Conservation (phyloP, 371 early-diverging fungal genomes). For the Lichtheimia hyalospora region DNA sequence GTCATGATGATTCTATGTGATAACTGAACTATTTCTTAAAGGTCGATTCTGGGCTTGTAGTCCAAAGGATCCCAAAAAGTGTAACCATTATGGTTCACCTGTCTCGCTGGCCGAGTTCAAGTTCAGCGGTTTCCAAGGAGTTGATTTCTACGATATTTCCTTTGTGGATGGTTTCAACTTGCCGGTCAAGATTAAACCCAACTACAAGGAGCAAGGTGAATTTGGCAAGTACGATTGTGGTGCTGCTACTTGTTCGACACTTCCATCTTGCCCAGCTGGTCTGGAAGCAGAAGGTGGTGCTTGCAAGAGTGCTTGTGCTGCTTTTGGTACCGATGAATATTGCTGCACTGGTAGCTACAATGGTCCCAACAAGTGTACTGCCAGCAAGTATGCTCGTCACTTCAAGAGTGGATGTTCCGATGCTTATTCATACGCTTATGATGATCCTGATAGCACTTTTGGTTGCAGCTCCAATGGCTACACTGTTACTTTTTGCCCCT, state of each 20-base stretch:
- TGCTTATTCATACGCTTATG: constrained; percentile 39
- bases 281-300: constrained; percentile 12
- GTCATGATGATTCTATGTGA: neutral
- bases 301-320: constrained; percentile 22
- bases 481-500: constrained; percentile 26
- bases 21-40: neutral
- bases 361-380: constrained; percentile 10
- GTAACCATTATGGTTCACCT: constrained; percentile 23
- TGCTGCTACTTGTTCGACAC: constrained; percentile 8
- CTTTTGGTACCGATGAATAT: constrained; percentile 11
- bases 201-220: constrained; percentile 4
- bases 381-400: constrained; percentile 10
- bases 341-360: constrained; percentile 19
- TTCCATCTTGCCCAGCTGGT: constrained; percentile 18
- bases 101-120: constrained; percentile 39
- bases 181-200: constrained; percentile 16
- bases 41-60: constrained; percentile 36
- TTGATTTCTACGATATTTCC: constrained; percentile 39
- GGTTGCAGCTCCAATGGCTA: constrained; percentile 22
- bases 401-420: constrained; percentile 25
- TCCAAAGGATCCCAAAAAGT: constrained; percentile 11
- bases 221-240: constrained; percentile 12
- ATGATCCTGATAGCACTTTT: constrained; percentile 28
- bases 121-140: constrained; percentile 17
- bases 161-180: constrained; percentile 30